Percentiles rank a stretch among this genome's conserved stretches.
Evolutionary conservation across 805 yeast genomes (phyloP).

Genomic region (Saccharomyces kudriavzevii): DNA sequence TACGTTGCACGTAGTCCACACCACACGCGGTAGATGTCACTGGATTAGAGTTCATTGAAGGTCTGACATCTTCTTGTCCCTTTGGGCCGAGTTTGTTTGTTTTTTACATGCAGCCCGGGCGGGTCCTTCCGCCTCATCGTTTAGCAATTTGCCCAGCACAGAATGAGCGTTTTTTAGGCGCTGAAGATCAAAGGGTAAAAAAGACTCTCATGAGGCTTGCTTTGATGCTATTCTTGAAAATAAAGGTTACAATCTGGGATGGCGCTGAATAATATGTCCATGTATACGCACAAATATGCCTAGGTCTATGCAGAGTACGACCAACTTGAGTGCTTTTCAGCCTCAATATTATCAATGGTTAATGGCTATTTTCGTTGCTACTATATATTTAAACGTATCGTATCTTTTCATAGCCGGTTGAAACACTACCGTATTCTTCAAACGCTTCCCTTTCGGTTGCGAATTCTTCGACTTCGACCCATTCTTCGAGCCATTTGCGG

Average conservation of each 20-base stretch:
- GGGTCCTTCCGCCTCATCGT: too few relatives aligned
- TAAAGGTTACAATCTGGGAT: neutral
- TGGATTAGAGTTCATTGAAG: too few relatives aligned
- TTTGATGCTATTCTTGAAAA: neutral
- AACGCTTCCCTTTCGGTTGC: slow-evolving; percentile 30
- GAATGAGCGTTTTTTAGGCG: too few relatives aligned
- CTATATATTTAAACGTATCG: neutral
- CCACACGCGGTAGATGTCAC: too few relatives aligned
- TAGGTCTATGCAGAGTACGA: neutral
- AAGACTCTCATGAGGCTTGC: neutral
- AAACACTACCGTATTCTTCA: slow-evolving; percentile 9
- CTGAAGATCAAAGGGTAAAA: neutral
- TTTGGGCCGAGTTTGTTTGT: too few relatives aligned
- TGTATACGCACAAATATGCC: neutral
- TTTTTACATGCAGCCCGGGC: too few relatives aligned
- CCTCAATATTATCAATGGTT: neutral
- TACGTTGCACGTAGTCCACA: too few relatives aligned
- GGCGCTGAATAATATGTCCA: neutral
- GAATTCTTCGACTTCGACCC: slow-evolving; percentile 57
- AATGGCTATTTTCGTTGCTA: neutral
- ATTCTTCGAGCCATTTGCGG: slow-evolving; percentile 51
- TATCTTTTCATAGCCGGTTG: neutral
- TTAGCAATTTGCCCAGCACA: too few relatives aligned
- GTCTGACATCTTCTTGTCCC: too few relatives aligned
- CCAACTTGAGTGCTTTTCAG: neutral